Evolutionary conservation across 345 rosid species (phyloP), one percentile per base, ranked within the genome.

Genomic region (Pelargonium nanum): DNA sequence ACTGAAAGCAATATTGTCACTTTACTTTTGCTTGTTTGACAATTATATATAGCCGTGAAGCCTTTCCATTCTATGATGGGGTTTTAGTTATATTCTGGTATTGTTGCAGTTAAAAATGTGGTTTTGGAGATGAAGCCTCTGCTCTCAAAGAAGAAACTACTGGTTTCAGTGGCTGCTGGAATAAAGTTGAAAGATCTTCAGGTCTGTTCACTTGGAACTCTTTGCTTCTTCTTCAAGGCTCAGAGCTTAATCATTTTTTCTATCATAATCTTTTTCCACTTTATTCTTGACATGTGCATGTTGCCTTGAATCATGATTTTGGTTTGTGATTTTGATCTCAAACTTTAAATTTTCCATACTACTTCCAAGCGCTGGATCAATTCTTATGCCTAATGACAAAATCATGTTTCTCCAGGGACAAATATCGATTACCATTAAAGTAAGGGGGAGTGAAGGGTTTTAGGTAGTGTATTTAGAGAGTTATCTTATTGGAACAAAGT

Each of bases 141-240:
- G 60, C 80, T 93, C 54, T 76, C 91, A 4, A 72, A 79, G 78
- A 67, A 75, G 54, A 80, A 89, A 76, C 89, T 93, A 77, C 71
- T 93, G 73, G 96, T 93, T 72, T 93, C 97, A 3, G 80, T 89
- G 72, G 97, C 87, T 64, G 99, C 94, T 3, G 99, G 97, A 65
- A 70, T 81, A 5, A 87, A 79, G 65, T 65, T 93, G 82, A 84
- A 81, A 61, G 97, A 93, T 71, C 77, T 89, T 68, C 83, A 87
- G 86, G 99, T 89, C 73, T 74, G 69, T 61, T 28, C 34, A 25
- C 53, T 51, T 58, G 0, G 13, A 50, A 50, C 6, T 56, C 15
- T 48, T 30, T 24, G 4, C 12, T 0, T 15, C 0, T 53, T 34
- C 22, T 55, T 15, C 48, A 20, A 52, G 58, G 6, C 17, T 45